Evolutionary conservation across 768 basidiomycete species (phyloP).

Genomic region (Hypholoma fasciculare): DNA sequence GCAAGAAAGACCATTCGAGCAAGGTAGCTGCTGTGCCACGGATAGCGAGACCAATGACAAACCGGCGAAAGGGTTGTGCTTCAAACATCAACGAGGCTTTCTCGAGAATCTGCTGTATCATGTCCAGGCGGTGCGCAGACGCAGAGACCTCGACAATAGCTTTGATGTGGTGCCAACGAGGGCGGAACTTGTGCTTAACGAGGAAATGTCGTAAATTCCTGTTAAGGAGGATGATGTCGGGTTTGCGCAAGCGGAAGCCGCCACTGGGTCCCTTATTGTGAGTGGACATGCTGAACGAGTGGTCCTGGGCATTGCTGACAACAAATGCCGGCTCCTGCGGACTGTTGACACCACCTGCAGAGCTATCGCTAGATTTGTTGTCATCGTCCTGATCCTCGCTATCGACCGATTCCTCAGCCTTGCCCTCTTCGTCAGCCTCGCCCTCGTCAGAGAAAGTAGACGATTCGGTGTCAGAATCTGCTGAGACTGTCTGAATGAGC

Average conservation of each 20-base stretch:
- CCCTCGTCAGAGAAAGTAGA: too few species aligned
- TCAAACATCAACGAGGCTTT: slow-evolving; percentile 4
- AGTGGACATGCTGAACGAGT: not conserved
- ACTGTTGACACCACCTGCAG: too few species aligned
- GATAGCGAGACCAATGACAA: slow-evolving; percentile 1
- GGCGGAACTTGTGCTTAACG: not conserved
- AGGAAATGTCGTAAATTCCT: too few species aligned
- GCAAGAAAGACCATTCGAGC: not conserved
- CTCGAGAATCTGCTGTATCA: not conserved
- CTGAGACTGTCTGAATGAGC: not conserved
- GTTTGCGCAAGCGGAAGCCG: not conserved
- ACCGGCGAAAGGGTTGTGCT: not conserved
- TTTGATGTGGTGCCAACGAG: slow-evolving; percentile 2
- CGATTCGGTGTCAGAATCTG: too few species aligned
- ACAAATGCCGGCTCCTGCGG: not conserved
- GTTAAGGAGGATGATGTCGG: not conserved
- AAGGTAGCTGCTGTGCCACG: not conserved
- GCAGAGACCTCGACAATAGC: slow-evolving; percentile 1
- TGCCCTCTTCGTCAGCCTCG: too few species aligned
- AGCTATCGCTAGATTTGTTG: too few species aligned
- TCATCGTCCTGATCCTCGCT: too few species aligned
- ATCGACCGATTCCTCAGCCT: too few species aligned
- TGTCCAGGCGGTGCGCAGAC: not conserved
- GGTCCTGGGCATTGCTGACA: not conserved
- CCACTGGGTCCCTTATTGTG: not conserved